phyloP scores from a whole-genome alignment of 805 yeast genomes.

The Kuraishia piskuri region DNA sequence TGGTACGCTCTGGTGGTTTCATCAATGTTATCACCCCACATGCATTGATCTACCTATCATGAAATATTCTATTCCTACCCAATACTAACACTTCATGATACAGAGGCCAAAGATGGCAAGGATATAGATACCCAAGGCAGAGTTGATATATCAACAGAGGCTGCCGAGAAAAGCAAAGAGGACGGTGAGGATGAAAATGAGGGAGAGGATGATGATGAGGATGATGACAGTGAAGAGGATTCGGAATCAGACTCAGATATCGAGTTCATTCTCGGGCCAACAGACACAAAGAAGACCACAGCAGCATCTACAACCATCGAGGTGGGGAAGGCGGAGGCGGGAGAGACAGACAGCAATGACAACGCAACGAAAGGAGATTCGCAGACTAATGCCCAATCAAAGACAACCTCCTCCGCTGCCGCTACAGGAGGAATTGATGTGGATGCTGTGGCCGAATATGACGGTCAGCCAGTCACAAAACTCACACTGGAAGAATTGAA shows the following conservation, averaged over 20 bases:
- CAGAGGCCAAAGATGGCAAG: constrained; percentile 13
- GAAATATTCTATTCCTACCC: not conserved
- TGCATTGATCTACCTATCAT: not conserved
- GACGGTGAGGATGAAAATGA: constrained; percentile 15
- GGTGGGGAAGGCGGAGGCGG: constrained; percentile 5
- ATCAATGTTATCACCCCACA: no score
- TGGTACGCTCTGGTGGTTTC: no score
- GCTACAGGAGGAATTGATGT: constrained; percentile 38
- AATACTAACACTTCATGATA: constrained; percentile 8
- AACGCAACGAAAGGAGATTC: constrained; percentile 13
- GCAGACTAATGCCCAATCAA: constrained; percentile 8
- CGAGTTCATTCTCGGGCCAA: constrained; percentile 67
- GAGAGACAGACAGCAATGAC: constrained; percentile 19
- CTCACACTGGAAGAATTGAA: constrained; percentile 72
- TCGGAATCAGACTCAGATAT: constrained; percentile 49
- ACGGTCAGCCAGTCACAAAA: constrained; percentile 78
- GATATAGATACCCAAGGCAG: constrained; percentile 7
- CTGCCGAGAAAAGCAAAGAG: constrained; percentile 10
- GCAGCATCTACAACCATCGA: constrained; percentile 7
- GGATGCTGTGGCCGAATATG: constrained; percentile 62
- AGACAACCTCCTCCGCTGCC: constrained; percentile 9
- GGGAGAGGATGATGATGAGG: constrained; percentile 34
- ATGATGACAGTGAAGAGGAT: constrained; percentile 28
- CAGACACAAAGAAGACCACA: constrained; percentile 10
- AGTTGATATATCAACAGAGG: constrained; percentile 13